Conservation (phyloP, 2,329 filamentous ascomycete genomes). For the Volutella citrinella region DNA sequence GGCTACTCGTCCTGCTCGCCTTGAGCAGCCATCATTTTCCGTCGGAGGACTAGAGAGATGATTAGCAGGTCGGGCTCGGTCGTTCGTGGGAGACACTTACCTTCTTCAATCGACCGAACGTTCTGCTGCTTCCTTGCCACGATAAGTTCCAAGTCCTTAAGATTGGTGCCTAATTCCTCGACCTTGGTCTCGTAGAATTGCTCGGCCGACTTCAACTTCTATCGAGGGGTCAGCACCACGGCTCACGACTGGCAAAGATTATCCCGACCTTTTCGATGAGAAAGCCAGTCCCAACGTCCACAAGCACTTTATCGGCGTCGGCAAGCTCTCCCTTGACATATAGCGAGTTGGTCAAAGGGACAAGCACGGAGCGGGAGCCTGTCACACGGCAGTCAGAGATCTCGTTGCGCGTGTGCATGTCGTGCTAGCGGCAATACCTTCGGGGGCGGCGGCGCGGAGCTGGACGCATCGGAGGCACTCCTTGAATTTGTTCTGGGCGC, state of each 20-base stretch:
- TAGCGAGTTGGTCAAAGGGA: constrained; percentile 91
- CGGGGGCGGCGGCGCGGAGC: constrained; percentile 30
- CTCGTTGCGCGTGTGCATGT: too few relatives aligned
- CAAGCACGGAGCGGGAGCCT: constrained; percentile 62
- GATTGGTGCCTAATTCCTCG: constrained; percentile 48
- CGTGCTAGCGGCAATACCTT: too few relatives aligned
- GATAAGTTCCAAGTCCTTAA: constrained; percentile 56
- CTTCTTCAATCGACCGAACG: constrained; percentile 83
- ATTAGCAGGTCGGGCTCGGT: too few relatives aligned
- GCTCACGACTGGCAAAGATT: not conserved
- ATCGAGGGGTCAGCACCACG: constrained; percentile 8
- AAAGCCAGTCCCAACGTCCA: constrained; percentile 92
- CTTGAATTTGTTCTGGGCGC: constrained; percentile 85
- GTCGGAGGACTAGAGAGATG: constrained; percentile 37
- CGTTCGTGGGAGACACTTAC: constrained; percentile 46
- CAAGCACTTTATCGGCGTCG: constrained; percentile 73
- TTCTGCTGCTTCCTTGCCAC: constrained; percentile 76
- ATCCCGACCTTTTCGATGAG: constrained; percentile 79
- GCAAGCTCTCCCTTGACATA: constrained; percentile 85
- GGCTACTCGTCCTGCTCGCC: constrained; percentile 21
- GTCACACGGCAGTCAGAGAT: too few relatives aligned
- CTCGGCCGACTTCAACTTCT: constrained; percentile 52
- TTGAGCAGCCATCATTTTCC: constrained; percentile 41
- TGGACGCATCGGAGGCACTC: constrained; percentile 82
- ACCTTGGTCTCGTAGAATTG: constrained; percentile 57